Base-by-base conservation (phyloP, 2,329 filamentous ascomycete species). In the Aureobasidium sp. region DNA sequence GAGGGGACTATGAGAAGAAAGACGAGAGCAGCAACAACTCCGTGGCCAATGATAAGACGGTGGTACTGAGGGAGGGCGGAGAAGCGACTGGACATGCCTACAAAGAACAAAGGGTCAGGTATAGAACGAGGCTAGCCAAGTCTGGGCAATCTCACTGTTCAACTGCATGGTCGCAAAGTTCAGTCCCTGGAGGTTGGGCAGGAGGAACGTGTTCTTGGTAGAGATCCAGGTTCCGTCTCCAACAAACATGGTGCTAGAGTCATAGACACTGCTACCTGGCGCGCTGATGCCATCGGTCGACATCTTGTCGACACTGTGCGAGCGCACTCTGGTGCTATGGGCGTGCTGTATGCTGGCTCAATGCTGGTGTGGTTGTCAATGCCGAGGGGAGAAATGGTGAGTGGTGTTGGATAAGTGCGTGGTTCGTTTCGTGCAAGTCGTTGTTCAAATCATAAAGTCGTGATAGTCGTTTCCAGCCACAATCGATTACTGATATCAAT, bases 201-300 rank as follows among this genome's bases (percentile, higher is more conserved):
- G 77, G 60, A 94, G 77, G 72, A 93, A 94, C 20, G 83, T 86
- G 70, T 92, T 90, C 71, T 87, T 87, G 63, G 82, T 80, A 62
- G 87, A 87, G 69, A 92, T 87, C 89, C 90, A 94, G 37, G 90
- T 93, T 25, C 90, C 90, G 72, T 93, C 90, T 65, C 89, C 89
- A 17, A 93, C 89, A 61, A 79, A 81, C 80, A 92, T 79, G n/a
- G 86, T 89, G 70, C 86, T 80, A 57, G 88, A 91, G 68, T 82
- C 80, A 76, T 93, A 93, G 67, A 81, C 84, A 72, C 85, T 87
- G 74, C 85, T 85, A 71, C 89, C 89, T 55, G 89, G 82, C 66
- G 87, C 81, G 67, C 87, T 87, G 70, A 89, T 22, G 25, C 15
- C 48, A n/a, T 55, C 52, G 31, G 45, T 25, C 8, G 62, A 44